These are phyloP conservation scores for Cytospora schulzeri DNA, from an alignment of 2,329 filamentous ascomycete genomes.

Conservation along the genomic window DNA sequence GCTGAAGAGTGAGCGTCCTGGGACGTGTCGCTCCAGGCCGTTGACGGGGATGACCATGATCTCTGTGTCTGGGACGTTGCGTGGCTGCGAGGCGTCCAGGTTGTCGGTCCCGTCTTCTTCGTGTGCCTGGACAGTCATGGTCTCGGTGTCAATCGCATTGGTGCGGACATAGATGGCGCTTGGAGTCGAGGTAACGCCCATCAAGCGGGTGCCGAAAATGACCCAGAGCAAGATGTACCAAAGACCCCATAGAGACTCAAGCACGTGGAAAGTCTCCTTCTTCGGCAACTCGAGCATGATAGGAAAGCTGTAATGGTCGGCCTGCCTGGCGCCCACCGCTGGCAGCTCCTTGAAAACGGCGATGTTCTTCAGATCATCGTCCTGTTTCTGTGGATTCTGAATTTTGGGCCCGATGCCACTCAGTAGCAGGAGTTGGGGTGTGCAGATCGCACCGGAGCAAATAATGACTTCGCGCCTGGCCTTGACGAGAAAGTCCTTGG, in stretches of 20 bases:
- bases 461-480: slow-evolving; percentile 38
- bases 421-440: slow-evolving; percentile 37
- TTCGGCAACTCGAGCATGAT: slow-evolving; percentile 18
- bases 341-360: slow-evolving; percentile 32
- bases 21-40: slow-evolving; percentile 33
- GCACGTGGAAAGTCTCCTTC: slow-evolving; percentile 9
- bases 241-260: slow-evolving; percentile 24
- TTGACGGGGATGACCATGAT: slow-evolving; percentile 44
- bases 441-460: slow-evolving; percentile 35
- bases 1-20: slow-evolving; percentile 30
- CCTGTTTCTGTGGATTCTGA: slow-evolving; percentile 15
- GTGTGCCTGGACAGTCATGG: slow-evolving; percentile 30
- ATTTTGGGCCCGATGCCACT: slow-evolving; percentile 37
- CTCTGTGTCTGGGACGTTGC: slow-evolving; percentile 38
- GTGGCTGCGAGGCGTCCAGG: slow-evolving; percentile 28
- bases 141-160: slow-evolving; percentile 34
- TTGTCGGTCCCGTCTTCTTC: slow-evolving; percentile 22
- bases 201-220: slow-evolving; percentile 34
- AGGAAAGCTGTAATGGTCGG: slow-evolving; percentile 33
- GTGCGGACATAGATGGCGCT: slow-evolving; percentile 34
- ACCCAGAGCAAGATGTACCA: slow-evolving; percentile 37
- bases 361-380: slow-evolving; percentile 31
- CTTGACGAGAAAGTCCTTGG: slow-evolving; percentile 31
- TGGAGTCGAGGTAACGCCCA: slow-evolving; percentile 30
- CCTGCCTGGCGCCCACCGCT: slow-evolving; percentile 33